These are phyloP conservation scores for Lactarius trivialis DNA, from an alignment of 768 basidiomycete genomes.

Conservation along the genomic window DNA sequence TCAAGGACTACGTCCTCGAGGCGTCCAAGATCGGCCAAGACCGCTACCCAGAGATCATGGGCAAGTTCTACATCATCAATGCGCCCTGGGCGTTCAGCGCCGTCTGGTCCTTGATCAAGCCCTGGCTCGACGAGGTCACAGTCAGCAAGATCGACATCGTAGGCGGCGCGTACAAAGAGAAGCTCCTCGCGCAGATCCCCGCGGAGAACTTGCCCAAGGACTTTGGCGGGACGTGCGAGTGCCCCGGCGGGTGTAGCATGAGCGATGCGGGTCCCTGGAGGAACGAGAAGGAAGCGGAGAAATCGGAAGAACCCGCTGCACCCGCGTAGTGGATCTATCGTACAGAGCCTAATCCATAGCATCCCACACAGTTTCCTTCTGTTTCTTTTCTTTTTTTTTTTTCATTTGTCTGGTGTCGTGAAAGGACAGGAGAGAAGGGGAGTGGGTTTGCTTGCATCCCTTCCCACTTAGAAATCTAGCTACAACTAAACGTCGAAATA, in stretches of 20 bases:
- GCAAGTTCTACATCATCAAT: slow-evolving; percentile 98
- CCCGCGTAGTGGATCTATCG: neutral
- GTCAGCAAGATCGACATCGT: slow-evolving; percentile 92
- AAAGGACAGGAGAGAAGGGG: neutral
- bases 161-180: slow-evolving; percentile 65
- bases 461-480: slow-evolving; percentile 4
- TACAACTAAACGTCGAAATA: neutral
- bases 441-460: neutral
- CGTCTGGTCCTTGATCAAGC: slow-evolving; percentile 85
- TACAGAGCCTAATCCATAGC: slow-evolving; percentile 3
- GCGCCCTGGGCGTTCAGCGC: slow-evolving; percentile 88
- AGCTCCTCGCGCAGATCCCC: slow-evolving; percentile 76
- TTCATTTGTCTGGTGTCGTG: neutral
- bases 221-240: slow-evolving; percentile 78
- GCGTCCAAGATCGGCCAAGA: slow-evolving; percentile 81
- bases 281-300: neutral
- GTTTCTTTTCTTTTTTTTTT: neutral
- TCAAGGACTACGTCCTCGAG: slow-evolving; percentile 83
- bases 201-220: slow-evolving; percentile 77
- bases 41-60: slow-evolving; percentile 91
- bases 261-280: slow-evolving; percentile 95
- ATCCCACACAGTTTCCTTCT: neutral
- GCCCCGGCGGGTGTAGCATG: slow-evolving; percentile 74
- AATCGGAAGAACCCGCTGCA: neutral
- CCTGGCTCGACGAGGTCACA: slow-evolving; percentile 93